Evolutionary conservation across 1,139 yeast genomes (phyloP).

Genomic region (Wickerhamiella pararugosa): DNA sequence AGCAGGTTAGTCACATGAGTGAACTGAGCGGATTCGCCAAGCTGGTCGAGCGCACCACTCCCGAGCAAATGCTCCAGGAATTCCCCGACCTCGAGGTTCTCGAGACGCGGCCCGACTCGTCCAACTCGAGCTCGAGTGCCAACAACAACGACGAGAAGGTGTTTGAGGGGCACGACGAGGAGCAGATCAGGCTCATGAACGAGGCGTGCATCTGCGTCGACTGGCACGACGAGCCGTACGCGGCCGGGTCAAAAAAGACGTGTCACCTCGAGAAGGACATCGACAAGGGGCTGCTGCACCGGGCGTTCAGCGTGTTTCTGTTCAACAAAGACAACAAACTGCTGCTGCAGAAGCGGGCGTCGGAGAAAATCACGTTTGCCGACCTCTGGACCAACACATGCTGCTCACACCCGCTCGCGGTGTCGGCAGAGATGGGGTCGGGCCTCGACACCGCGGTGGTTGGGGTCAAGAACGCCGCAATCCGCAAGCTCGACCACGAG

Average conservation of each 20-base stretch:
- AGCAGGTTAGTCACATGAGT: no score
- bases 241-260: constrained; percentile 85
- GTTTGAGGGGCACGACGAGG: constrained; percentile 79
- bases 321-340: constrained; percentile 67
- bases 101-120: constrained; percentile 12
- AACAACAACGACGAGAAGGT: constrained; percentile 22
- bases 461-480: constrained; percentile 83
- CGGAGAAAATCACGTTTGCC: constrained; percentile 92
- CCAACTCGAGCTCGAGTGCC: constrained; percentile 10
- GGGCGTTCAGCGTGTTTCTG: constrained; percentile 89
- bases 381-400: constrained; percentile 98
- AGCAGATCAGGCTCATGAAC: constrained; percentile 88
- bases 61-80: constrained; percentile 35
- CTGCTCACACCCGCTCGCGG: constrained; percentile 92
- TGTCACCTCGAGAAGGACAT: constrained; percentile 76
- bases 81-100: constrained; percentile 38
- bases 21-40: constrained; percentile 12
- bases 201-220: constrained; percentile 91
- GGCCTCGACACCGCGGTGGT: constrained; percentile 43
- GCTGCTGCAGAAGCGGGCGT: constrained; percentile 85
- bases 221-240: constrained; percentile 72
- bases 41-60: constrained; percentile 37
- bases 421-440: constrained; percentile 62
- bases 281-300: constrained; percentile 68
- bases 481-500: constrained; percentile 82